Evolutionary conservation across 2,329 filamentous ascomycete species (phyloP), one percentile per base, ranked within the genome.

Genomic region (Plectosphaerella cucumerina): DNA sequence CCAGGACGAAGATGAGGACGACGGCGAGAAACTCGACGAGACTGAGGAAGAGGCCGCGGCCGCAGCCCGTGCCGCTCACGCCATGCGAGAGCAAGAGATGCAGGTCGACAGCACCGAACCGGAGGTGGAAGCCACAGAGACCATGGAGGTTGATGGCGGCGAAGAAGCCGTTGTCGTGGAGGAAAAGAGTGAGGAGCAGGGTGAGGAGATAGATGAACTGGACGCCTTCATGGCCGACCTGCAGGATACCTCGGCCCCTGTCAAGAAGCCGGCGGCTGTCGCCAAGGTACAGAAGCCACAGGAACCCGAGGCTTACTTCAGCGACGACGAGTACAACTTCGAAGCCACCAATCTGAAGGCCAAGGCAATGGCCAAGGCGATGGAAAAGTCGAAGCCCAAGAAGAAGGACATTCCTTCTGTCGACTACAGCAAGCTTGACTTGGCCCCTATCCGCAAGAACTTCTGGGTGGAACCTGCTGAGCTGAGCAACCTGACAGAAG

Each of bases 391-490:
- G 62, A 87, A 78, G 78, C 86, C 75, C 62, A 97, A 96, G 75
- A 97, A 96, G 77, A 96, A 97, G 70, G 94, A 97, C 53, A 85
- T 97, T n/a, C 91, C 92, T 1, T 78, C 77, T 0, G 80, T 96
- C 50, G 86, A 99, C 69, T 96, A 97, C 68, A 80, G 76, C 60
- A 97, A 97, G 70, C 73, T 95, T 57, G 82, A 92, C 50, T 86
- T 97, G 60, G 82, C 92, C 59, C 82, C 87, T 4, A 91, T 99
- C 65, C 82, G 93, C 55, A 97, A 96, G 74, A 87, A 90, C 66
- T 99, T 99, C 70, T 99, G 96, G 78, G 86, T 88, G 10, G 92
- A 97, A 65, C 92, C 94, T 10, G 78, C 84, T 18, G 92, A 99
- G 66, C 73, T 97, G 55, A 81, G 84, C 47, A 82, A 88, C 43